A percentile compares a stretch with the other conserved stretches of the same genome.
phyloP scores from a whole-genome alignment of 768 basidiomycete genomes.

The Tubosaeta sp. region DNA sequence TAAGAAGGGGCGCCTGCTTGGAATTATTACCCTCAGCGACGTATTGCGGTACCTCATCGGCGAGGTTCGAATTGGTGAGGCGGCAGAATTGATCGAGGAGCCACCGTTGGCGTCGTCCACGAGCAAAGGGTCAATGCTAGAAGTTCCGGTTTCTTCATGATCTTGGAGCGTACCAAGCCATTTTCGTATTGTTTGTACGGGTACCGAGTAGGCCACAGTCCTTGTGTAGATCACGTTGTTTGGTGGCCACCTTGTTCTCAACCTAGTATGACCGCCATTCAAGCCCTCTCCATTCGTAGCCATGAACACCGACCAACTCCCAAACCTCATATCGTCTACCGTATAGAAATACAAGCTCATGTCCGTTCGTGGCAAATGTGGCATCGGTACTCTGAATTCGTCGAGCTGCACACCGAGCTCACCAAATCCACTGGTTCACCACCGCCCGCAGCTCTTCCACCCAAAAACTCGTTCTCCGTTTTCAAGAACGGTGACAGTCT shows the following conservation, averaged over 20 bases:
- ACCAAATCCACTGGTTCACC: constrained; percentile 72
- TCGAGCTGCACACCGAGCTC: constrained; percentile 79
- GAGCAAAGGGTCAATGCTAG: constrained; percentile 14
- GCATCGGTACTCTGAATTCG: constrained; percentile 94
- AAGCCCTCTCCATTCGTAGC: constrained; percentile 66
- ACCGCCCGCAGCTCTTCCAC: constrained; percentile 78
- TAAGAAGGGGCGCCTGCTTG: constrained; percentile 77
- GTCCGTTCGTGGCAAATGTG: constrained; percentile 93
- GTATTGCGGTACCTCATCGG: constrained; percentile 82
- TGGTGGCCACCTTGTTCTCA: constrained; percentile 3
- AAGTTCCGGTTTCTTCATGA: constrained; percentile 16
- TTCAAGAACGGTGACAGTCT: constrained; percentile 50
- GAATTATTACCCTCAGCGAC: constrained; percentile 86
- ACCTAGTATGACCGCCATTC: constrained; percentile 61
- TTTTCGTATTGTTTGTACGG: constrained; percentile 3
- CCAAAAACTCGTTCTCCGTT: constrained; percentile 76
- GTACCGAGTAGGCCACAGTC: not conserved
- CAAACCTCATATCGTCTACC: constrained; percentile 78
- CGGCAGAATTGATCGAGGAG: constrained; percentile 34
- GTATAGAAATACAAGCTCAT: constrained; percentile 80
- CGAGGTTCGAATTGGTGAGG: constrained; percentile 50
- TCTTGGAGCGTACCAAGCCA: not conserved
- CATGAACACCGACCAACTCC: constrained; percentile 66
- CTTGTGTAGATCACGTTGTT: constrained; percentile 10
- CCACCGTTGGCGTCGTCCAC: constrained; percentile 2